phyloP scores from a whole-genome alignment of 2,329 filamentous ascomycete species.

The Allantophomopsis cytisporea region DNA sequence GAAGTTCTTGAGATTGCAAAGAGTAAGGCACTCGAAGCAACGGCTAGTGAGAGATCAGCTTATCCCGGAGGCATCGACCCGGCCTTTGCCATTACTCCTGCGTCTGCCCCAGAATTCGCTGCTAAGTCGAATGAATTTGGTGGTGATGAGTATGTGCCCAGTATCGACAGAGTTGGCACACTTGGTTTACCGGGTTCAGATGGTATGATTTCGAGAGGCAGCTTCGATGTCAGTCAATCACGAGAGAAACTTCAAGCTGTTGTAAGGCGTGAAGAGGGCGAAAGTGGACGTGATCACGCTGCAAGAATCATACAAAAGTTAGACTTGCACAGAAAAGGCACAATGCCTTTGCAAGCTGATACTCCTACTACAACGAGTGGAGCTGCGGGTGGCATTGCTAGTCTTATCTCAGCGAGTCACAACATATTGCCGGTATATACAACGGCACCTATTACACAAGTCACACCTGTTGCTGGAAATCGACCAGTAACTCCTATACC shows the following conservation, averaged over 20 bases:
- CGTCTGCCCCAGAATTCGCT: conserved; percentile 81
- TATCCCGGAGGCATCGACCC: conserved; percentile 44
- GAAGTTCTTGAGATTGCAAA: conserved; percentile 89
- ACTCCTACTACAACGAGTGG: conserved; percentile 24
- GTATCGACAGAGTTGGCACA: conserved; percentile 46
- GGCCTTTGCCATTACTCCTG: conserved; percentile 85
- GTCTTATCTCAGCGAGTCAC: conserved; percentile 75
- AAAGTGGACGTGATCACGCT: conserved; percentile 67
- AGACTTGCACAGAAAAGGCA: conserved; percentile 73
- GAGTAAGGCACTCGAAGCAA: conserved; percentile 74
- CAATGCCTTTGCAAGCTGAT: conserved; percentile 32
- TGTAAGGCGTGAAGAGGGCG: conserved; percentile 53
- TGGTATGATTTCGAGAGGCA: conserved; percentile 39
- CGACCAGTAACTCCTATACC: conserved; percentile 21
- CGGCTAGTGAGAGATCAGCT: conserved; percentile 26
- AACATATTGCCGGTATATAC: conserved; percentile 57
- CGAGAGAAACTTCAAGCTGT: conserved; percentile 27
- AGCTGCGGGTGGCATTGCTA: conserved; percentile 57
- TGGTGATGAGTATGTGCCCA: conserved; percentile 30
- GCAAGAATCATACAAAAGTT: conserved; percentile 86
- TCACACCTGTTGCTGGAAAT: conserved; percentile 11
- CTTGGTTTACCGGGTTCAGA: conserved; percentile 54
- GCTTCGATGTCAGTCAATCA: conserved; percentile 50
- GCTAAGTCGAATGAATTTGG: conserved; percentile 45
- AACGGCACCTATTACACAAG: conserved; percentile 16